These are phyloP conservation scores for Hygrophila difformis DNA, from an alignment of 257 asterid genomes.

Conservation along the genomic window DNA sequence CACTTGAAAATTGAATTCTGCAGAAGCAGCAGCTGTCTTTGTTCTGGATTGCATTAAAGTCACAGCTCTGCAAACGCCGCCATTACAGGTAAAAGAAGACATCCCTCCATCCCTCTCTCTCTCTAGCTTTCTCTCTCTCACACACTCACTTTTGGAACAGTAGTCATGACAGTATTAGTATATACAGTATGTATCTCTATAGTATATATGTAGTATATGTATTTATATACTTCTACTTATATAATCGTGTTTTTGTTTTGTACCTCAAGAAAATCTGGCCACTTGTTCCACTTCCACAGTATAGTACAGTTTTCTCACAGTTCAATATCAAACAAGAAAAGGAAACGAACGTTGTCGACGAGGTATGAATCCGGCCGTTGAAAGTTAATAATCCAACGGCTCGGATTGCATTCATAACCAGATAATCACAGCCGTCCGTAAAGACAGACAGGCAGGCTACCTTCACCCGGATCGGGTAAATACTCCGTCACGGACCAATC, in stretches of 20 bases:
- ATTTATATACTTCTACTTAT: no score
- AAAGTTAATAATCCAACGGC: no score
- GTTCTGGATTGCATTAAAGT: conserved; percentile 44
- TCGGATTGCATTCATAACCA: no score
- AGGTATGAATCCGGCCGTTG: no score
- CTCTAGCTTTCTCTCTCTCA: not conserved
- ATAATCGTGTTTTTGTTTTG: no score
- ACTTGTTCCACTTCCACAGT: conserved; percentile 22
- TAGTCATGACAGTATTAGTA: not conserved
- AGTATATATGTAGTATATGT: no score
- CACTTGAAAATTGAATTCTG: conserved; percentile 18
- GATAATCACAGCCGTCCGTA: no score
- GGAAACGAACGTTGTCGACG: no score
- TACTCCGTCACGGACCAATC: no score
- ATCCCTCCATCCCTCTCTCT: not conserved
- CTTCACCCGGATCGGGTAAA: no score
- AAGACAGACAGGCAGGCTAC: no score
- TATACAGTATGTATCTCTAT: no score
- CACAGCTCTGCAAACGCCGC: conserved; percentile 96
- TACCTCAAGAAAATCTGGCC: conserved; percentile 29
- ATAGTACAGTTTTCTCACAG: conserved; percentile 52
- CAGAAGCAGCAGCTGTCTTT: conserved; percentile 1
- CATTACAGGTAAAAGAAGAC: conserved; percentile 61
- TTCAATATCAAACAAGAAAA: conserved; percentile 19
- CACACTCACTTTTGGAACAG: not conserved